A percentile compares a stretch with the other conserved stretches of the same genome.
These are phyloP conservation scores for Pseudogymnoascus sp. DNA, from an alignment of 2,329 filamentous ascomycete genomes.

Conservation along the genomic window DNA sequence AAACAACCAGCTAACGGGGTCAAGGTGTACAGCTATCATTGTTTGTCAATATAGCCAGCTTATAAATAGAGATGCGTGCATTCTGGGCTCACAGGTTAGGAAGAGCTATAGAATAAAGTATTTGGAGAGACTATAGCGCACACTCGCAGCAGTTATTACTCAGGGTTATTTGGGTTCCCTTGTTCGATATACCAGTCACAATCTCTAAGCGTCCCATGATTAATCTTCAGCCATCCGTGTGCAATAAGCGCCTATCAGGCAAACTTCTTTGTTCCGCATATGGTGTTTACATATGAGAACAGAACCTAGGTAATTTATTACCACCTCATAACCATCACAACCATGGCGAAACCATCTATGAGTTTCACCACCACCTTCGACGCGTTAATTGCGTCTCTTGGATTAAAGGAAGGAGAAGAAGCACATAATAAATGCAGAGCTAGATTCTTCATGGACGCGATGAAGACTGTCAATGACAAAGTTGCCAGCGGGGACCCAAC, in stretches of 20 bases:
- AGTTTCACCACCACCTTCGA: background rate
- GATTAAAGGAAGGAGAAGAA: background rate
- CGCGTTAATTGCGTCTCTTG: background rate
- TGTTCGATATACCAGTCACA: background rate
- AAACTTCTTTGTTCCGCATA: background rate
- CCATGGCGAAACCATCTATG: background rate
- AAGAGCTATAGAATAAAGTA: background rate
- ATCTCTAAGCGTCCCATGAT: background rate
- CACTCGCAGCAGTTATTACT: background rate
- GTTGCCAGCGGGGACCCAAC: background rate
- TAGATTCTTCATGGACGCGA: background rate
- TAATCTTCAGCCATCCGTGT: background rate
- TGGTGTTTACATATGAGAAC: background rate
- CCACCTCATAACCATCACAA: background rate
- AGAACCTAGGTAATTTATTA: background rate
- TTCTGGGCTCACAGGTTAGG: background rate
- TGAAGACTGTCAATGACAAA: background rate
- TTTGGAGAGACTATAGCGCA: background rate
- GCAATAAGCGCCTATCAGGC: background rate
- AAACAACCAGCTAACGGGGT: background rate
- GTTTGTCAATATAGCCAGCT: background rate
- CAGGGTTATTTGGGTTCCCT: background rate
- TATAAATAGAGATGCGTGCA: background rate
- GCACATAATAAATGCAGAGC: background rate
- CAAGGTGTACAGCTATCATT: background rate